Percentiles rank a stretch among this genome's conserved stretches.
Evolutionary conservation across 1,284 basidiomycete species (phyloP).

Genomic region (Leccinum variabile): DNA sequence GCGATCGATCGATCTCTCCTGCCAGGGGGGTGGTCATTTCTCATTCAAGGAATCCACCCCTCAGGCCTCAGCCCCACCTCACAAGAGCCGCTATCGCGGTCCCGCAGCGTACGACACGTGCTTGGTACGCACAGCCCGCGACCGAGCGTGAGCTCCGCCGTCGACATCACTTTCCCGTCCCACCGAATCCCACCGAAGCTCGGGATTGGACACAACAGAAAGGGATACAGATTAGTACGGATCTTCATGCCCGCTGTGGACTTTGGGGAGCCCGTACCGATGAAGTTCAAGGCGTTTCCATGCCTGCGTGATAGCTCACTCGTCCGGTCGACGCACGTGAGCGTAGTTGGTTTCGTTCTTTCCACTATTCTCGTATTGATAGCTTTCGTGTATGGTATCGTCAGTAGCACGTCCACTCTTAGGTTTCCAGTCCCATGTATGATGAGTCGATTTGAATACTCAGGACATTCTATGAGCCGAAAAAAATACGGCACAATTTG

Average conservation of each 20-base stretch:
- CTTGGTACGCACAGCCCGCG: slow-evolving; percentile 4
- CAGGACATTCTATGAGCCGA: no score
- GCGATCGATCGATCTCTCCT: no score
- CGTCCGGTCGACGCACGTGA: neutral
- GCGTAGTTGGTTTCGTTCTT: neutral
- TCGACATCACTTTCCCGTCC: no score
- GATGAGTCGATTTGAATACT: neutral
- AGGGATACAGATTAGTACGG: slow-evolving; percentile 9
- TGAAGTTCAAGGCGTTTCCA: neutral
- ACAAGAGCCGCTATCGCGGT: slow-evolving; percentile 2
- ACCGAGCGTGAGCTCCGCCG: slow-evolving; percentile 1
- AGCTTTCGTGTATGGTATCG: neutral
- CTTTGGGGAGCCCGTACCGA: neutral
- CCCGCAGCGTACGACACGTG: slow-evolving; percentile 13
- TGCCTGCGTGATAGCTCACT: neutral
- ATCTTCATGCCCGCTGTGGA: slow-evolving; percentile 2
- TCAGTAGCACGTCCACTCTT: neutral
- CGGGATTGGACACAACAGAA: neutral
- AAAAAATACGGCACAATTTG: no score
- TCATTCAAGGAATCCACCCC: no score
- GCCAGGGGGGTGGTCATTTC: no score
- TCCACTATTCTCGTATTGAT: neutral
- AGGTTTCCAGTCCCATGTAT: neutral
- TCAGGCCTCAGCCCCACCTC: slow-evolving; percentile 12
- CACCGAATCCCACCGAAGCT: no score